Conservation (phyloP, 2,329 filamentous ascomycete genomes). For the Pseudocercospora musae region DNA sequence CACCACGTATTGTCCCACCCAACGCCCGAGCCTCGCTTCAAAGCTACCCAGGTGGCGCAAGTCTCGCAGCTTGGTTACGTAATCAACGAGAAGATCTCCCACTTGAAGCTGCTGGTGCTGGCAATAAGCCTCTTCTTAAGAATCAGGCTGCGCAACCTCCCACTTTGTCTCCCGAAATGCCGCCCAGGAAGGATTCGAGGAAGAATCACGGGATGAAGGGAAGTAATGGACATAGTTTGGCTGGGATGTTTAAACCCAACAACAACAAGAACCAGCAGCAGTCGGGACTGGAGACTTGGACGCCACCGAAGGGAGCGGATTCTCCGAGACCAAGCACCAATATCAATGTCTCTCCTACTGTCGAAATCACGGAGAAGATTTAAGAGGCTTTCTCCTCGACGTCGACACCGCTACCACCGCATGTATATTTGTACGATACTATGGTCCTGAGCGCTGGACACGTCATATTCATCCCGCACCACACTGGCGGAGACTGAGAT, state of each 20-base stretch:
- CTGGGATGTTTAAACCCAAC: neutral
- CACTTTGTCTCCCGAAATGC: slow-evolving; percentile 5
- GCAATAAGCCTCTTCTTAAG: slow-evolving; percentile 11
- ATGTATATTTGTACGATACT: neutral
- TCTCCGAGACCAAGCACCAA: neutral
- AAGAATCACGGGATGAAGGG: neutral
- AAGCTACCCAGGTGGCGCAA: neutral
- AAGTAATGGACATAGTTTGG: neutral
- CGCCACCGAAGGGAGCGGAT: neutral
- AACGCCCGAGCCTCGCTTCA: slow-evolving; percentile 2
- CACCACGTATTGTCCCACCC: slow-evolving; percentile 21
- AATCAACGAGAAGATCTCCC: neutral
- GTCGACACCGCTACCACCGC: neutral
- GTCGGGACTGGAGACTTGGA: neutral
- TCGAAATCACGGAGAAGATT: neutral
- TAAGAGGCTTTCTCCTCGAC: neutral
- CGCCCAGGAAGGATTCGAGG: neutral
- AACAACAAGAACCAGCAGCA: neutral
- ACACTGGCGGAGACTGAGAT: too few species aligned
- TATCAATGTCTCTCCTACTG: neutral
- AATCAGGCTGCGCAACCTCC: slow-evolving; percentile 15
- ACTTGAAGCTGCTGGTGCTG: neutral
- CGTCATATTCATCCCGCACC: neutral
- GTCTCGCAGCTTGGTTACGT: slow-evolving; percentile 13
- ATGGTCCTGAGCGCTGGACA: neutral